Base-by-base conservation (phyloP, 208 protist species). In the Acanthamoeba healyi region DNA sequence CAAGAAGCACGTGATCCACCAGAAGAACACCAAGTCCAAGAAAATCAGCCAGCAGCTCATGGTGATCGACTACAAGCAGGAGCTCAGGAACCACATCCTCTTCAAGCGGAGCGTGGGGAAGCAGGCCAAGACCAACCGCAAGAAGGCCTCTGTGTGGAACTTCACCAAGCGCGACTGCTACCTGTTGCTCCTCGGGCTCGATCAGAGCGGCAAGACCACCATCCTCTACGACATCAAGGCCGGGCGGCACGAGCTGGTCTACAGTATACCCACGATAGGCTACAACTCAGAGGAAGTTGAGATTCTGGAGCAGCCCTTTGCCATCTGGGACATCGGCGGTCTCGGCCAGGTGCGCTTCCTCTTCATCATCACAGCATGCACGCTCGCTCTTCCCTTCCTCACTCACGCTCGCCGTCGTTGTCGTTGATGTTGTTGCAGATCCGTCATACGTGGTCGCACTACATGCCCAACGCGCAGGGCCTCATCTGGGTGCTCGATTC, bases 401-500 rank as follows among this genome's bases (percentile, higher is more conserved):
- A 22, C 51, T 58, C 51, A 22, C 51, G 14, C 17, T 14, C 26
- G 10, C 4, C 17, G 51, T 58, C 6, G 51, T 4, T 26, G n/a
- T 58, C 4, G 51, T 70, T 22, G 1, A 15, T 29, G 61, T 36
- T 6, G 15, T 0, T 6, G 1, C 96, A 97, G 91, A 91, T 95
- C 67, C 95, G 97, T n/a, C 96, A 96, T 38, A 86, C 98, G 42
- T 98, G 98, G 98, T 93, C 97, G 38, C 97, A 98, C 95, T 98
- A 98, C 95, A 98, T 96, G 96, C 96, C 97, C 67, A 98, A 98
- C 70, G 98, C 98, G 32, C 96, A 98, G 81, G 98, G 97, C 58
- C 72, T 98, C 14, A 98, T 98, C 67, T 98, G 98, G 84, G 98
- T 98, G 26, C 97, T 98, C 29, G 98, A 98, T 90, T 97, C 96